phyloP scores from a whole-genome alignment of 306 rosid species.

The Cucurbita moschata region DNA sequence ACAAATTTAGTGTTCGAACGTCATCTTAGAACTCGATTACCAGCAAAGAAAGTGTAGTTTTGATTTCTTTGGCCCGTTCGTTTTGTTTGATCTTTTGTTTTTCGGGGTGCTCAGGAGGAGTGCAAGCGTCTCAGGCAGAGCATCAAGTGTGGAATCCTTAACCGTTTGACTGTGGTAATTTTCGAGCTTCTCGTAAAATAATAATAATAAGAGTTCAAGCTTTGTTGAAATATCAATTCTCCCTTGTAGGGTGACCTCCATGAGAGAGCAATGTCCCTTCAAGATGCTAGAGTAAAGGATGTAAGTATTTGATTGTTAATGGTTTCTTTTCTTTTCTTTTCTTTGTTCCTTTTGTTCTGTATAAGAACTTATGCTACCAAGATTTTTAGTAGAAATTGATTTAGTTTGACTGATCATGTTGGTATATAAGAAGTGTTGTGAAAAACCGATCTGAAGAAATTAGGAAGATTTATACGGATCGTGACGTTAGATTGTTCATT shows the following conservation, averaged over 20 bases:
- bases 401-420: neutral
- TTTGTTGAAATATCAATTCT: slow-evolving; percentile 18
- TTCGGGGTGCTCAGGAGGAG: slow-evolving; percentile 48
- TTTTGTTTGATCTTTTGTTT: neutral
- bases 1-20: neutral
- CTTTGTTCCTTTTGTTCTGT: neutral
- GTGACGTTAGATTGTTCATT: neutral
- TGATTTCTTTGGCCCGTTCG: neutral
- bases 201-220: neutral
- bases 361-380: neutral
- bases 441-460: neutral
- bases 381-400: neutral
- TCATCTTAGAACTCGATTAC: neutral
- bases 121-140: slow-evolving; percentile 98
- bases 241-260: slow-evolving; percentile 80
- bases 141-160: slow-evolving; percentile 90
- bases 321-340: neutral
- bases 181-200: neutral
- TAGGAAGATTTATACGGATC: neutral
- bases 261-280: slow-evolving; percentile 68
- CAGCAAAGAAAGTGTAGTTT: neutral
- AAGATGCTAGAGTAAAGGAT: slow-evolving; percentile 89
- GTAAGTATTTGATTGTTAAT: slow-evolving; percentile 31
- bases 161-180: slow-evolving; percentile 76
- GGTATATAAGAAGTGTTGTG: neutral